These are phyloP conservation scores for Amanita thiersii DNA, from an alignment of 768 basidiomycete genomes.

Conservation along the genomic window DNA sequence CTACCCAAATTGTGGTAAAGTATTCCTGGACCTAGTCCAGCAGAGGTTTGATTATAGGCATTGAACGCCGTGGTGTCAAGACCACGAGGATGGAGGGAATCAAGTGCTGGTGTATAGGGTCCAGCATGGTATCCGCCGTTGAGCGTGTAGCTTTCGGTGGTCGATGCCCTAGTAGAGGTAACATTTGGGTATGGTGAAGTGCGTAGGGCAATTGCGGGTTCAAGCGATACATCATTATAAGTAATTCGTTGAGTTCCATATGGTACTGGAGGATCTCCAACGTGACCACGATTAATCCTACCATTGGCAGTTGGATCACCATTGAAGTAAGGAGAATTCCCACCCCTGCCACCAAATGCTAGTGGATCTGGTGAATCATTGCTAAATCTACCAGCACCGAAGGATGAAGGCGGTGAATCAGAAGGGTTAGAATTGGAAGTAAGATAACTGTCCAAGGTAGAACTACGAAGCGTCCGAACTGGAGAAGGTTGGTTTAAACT, in stretches of 20 bases:
- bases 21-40: neutral
- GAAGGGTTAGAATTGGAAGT: conserved; percentile 46
- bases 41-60: conserved; percentile 4
- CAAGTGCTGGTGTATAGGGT: conserved; percentile 19
- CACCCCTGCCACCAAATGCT: conserved; percentile 40
- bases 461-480: conserved; percentile 45
- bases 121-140: conserved; percentile 23
- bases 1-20: conserved; percentile 3
- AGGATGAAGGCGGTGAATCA: conserved; percentile 69
- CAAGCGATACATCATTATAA: conserved; percentile 31
- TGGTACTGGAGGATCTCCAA: conserved; percentile 18
- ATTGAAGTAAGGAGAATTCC: conserved; percentile 26
- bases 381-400: conserved; percentile 54
- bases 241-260: conserved; percentile 27
- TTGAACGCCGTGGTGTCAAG: conserved; percentile 10
- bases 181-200: conserved; percentile 22
- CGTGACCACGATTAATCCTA: conserved; percentile 13
- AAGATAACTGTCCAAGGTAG: conserved; percentile 59
- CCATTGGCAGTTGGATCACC: conserved; percentile 20
- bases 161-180: conserved; percentile 20
- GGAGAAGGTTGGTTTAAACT: conserved; percentile 65
- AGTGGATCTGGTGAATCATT: conserved; percentile 65
- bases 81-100: conserved; percentile 7
- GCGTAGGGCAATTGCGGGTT: conserved; percentile 24
- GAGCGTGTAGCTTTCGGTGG: conserved; percentile 24